Evolutionary conservation across 2,329 filamentous ascomycete genomes (phyloP).

Genomic region (Aspergillus ochraceus): DNA sequence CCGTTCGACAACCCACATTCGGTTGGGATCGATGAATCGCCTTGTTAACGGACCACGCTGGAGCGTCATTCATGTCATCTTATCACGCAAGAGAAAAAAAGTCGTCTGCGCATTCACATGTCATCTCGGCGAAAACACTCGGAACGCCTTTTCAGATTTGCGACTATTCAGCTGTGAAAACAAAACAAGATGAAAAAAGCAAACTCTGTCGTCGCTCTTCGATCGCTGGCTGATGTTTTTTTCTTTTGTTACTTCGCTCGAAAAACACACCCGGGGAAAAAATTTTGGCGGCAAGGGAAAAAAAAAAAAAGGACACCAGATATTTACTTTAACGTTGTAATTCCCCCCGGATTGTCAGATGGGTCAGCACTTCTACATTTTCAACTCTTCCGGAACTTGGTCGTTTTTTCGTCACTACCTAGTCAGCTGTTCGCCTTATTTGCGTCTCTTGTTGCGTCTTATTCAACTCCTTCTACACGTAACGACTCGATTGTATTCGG

Average conservation of each 20-base stretch:
- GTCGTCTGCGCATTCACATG: slow-evolving; percentile 36
- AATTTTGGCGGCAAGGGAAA: slow-evolving; percentile 40
- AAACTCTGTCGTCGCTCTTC: slow-evolving; percentile 35
- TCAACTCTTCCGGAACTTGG: slow-evolving; percentile 37
- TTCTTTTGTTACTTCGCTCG: slow-evolving; percentile 41
- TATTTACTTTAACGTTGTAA: slow-evolving; percentile 44
- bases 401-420: slow-evolving; percentile 34
- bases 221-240: slow-evolving; percentile 42
- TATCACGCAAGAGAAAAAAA: slow-evolving; percentile 26
- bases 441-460: slow-evolving; percentile 39
- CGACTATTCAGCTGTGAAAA: slow-evolving; percentile 32
- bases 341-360: slow-evolving; percentile 46
- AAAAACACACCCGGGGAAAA: slow-evolving; percentile 31
- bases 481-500: slow-evolving; percentile 46
- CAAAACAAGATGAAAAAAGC: slow-evolving; percentile 12
- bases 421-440: slow-evolving; percentile 43
- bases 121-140: slow-evolving; percentile 34
- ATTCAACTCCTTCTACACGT: slow-evolving; percentile 36
- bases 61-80: slow-evolving; percentile 38
- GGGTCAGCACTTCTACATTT: slow-evolving; percentile 42
- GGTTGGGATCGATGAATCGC: slow-evolving; percentile 28
- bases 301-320: slow-evolving; percentile 30
- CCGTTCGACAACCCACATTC: slow-evolving; percentile 25
- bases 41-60: slow-evolving; percentile 34
- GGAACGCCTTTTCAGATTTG: slow-evolving; percentile 33